Conservation (phyloP, 768 basidiomycete species). For the Leccinum fibrillosum region DNA sequence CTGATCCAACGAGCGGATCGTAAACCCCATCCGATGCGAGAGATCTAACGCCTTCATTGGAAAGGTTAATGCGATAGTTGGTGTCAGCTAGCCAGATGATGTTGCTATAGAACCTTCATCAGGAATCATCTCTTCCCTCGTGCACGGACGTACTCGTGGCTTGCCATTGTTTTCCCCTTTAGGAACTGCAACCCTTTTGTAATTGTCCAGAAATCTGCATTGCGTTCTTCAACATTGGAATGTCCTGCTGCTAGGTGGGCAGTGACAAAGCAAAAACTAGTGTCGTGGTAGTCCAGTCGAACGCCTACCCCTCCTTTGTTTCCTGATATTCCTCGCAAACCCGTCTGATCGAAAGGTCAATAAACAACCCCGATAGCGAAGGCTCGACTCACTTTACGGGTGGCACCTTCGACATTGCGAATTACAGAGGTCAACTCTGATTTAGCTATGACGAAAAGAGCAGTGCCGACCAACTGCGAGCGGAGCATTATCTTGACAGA, state of each 20-base stretch:
- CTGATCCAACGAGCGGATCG: slow-evolving; percentile 71
- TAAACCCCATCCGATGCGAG: slow-evolving; percentile 63
- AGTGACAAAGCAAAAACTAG: slow-evolving; percentile 92
- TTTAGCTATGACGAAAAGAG: slow-evolving; percentile 82
- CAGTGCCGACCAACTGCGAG: slow-evolving; percentile 87
- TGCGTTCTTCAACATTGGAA: slow-evolving; percentile 82
- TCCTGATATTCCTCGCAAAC: slow-evolving; percentile 89
- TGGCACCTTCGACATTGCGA: slow-evolving; percentile 88
- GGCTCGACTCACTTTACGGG: slow-evolving; percentile 68
- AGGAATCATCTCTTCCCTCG: slow-evolving; percentile 1
- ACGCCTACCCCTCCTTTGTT: slow-evolving; percentile 97
- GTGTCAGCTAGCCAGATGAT: slow-evolving; percentile 94
- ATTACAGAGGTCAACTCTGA: slow-evolving; percentile 72
- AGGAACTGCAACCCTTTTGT: slow-evolving; percentile 79
- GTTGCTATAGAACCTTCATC: slow-evolving; percentile 52
- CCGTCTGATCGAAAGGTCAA: slow-evolving; percentile 53
- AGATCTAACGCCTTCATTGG: slow-evolving; percentile 77
- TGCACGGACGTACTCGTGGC: slow-evolving; percentile 72
- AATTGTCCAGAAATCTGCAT: slow-evolving; percentile 90
- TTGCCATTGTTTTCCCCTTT: slow-evolving; percentile 82
- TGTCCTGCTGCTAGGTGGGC: slow-evolving; percentile 98
- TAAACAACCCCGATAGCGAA: not conserved
- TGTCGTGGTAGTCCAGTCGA: slow-evolving; percentile 77
- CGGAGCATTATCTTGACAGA: slow-evolving; percentile 1
- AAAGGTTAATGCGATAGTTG: slow-evolving; percentile 89